Base-by-base conservation (phyloP, 768 basidiomycete species). In the Gymnopilus dilepis region DNA sequence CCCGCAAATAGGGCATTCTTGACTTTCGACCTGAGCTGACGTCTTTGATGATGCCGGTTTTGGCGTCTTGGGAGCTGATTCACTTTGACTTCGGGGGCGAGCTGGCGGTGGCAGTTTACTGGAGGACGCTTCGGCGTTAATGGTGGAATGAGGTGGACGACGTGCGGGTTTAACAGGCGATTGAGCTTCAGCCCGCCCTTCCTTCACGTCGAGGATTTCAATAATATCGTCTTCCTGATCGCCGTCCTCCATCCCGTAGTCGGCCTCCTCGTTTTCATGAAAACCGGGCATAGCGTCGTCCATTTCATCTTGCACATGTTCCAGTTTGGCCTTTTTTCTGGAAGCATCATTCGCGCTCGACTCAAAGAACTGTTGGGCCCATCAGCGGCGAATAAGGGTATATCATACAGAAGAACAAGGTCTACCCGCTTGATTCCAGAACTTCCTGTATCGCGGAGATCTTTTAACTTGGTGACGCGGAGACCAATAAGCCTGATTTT, bases 401-500 rank as follows among this genome's bases (percentile, higher is more conserved):
- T 12, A 17, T 21, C 21, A 6, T 24, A 30, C 31, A 31, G 28
- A 21, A 43, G 45, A 34, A 37, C 41, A 40, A 37, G 31, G 70
- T 82, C 55, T 69, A 94, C 95, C 58, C 87, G 82, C 72, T 91
- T 90, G 62, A 97, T 94, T 0, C 92, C 90, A 55, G 73, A 78
- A 4, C 68, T 63, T 12, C 69, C 60, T 43, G 74, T 61, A 6
- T 80, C 80, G 59, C 83, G 82, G 30, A 96, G 74, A 75, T 99
- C 97, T 69, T 92, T 92, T 66, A 99, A 77, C 63, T 93, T 96
- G 3, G 93, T 95, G 9, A 97, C 82, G 45, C 96, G 81, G 26
- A 99, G 77, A 5, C 97, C 97, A 64, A 99, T 90, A 21, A 99
- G 79, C 31, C 97, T 84, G 22, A 99, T 77, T 30, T 83, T 86